Base-by-base conservation (phyloP, 23 red algal genomes). In the Gracilaria gracilis region DNA sequence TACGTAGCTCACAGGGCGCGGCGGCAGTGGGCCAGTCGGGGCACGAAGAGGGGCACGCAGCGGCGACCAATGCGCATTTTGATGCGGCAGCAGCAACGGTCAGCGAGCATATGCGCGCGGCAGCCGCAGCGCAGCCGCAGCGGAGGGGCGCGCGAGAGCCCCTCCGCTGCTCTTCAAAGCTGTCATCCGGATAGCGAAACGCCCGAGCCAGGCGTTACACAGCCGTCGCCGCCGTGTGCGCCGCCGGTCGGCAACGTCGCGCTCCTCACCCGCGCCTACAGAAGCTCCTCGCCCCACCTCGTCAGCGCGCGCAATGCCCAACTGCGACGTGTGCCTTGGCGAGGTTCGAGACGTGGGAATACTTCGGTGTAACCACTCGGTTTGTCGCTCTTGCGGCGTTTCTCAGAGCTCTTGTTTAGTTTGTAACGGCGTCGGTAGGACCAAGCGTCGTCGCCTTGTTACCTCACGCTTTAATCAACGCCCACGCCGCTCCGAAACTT, bases 291-390 rank as follows among this genome's bases (percentile, higher is more conserved):
- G 51, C 51, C 9, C 81, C 16, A 31, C 58, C 61, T 4, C 61
- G 17, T 7, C 37, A 12, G 40, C 33, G 65, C 81, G 38, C 54
- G 57, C 61, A 5, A 85, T 85, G 81, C 81, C 81, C 57, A 21
- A 48, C 61, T 85, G 81, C 61, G 81, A 85, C 81, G 81, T 85
- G 4, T 85, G 81, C 42, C 81, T 85, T 29, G 81, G 38, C 4
- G 81, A 85, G 65, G 59, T 33, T 67, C 81, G 81, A 24, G 81
- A 85, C 81, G 81, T 65, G 20, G 81, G 81, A 28, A 61, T 85
- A 9, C 39, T 85, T 2, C 40, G 42, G 37, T 85, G 81, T 61
- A 65, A 69, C 57, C 81, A 85, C 61, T 65, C 65, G 17, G 81
- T 85, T 8, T 85, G 81, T 40, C 81, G 81, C 61, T 57, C 81